Base-by-base conservation (phyloP, 2,329 filamentous ascomycete species). In the Apiospora kogelbergensis region DNA sequence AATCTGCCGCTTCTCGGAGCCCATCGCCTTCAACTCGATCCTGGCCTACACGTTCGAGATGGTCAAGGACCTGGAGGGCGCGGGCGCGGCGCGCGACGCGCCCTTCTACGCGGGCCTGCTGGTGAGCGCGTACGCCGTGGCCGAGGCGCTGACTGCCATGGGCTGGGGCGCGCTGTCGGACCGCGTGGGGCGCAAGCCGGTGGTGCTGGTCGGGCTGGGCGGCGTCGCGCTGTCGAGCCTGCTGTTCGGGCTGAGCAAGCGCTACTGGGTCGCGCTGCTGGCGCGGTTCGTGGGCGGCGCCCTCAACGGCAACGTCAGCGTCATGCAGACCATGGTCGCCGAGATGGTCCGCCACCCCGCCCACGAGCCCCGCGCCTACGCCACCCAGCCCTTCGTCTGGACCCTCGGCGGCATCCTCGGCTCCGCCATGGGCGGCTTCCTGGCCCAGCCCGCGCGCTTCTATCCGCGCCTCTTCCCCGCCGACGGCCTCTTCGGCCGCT, bases 401-500 rank as follows among this genome's bases (percentile, higher is more conserved):
- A 80, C 77, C 2, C 72, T 80, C 1, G 79, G 79, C 22, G 78
- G 78, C 15, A 80, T 80, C 67, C 73, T 80, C 44, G 79, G 79
- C 3, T 79, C 78, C 10, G 78, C 78, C 22, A 80, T 80, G 77
- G 79, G 79, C 20, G 78, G 79, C 3, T 80, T 80, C 69, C 73
- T 80, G 33, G 79, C 79, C 7, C 76, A 80, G 60, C 79, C 79
- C 1, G 76, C 79, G 4, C 70, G 53, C n/a, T 80, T 79, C 69
- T 80, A 80, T 65, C 79, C 75, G 17, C 72, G 71, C 0, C 46
- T 81, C 24, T 83, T 83, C 63, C 73, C 81, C 2, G 71, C 75
- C 33, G 81, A 82, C 33, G 81, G 81, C 1, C 57, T 83, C 1
- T 83, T 83, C 64, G 90, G 90, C 53, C 84, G 85, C 9, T 93